Base-by-base conservation (phyloP, 2,329 filamentous ascomycete species). In the Penicillium carneum region DNA sequence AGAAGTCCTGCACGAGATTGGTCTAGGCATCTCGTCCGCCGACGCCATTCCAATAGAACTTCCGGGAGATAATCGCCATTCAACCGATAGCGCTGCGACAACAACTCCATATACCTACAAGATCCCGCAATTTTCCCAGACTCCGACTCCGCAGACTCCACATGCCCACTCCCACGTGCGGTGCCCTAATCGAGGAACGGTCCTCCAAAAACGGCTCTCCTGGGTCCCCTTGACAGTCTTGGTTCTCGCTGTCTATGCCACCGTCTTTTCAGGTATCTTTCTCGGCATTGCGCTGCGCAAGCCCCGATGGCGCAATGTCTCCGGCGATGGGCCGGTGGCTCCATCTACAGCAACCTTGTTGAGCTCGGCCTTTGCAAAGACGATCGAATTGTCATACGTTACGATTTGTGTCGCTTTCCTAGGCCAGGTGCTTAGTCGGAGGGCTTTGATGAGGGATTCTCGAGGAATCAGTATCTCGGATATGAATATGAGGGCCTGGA, bases 401-500 rank as follows among this genome's bases (percentile, higher is more conserved):
- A 92, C 90, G 0, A 87, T 91, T 0, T 90, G 92, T 62, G 88
- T 93, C 1, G 85, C 88, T 0, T 90, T 90, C 57, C 73, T 93
- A 0, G 91, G 91, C 0, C 91, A 95, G 72, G 84, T 90, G 0
- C 77, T 94, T 16, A 92, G 86, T n/a, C 83, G 89, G 20, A 81
- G 89, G 57, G 88, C 90, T 0, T 84, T 91, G 57, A 83, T 84
- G 26, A 84, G 83, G 56, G 80, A 83, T 9, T 84, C 86, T 0
- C 78, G 80, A 2, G 91, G 91, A 2, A 84, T 93, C 60, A 91
- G 87, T 0, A 83, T 94, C 16, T 88, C 91, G 0, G 90, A 94
- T 71, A 86, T 93, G 80, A 88, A 85, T 16, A 92, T 94, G 89
- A 84, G 90, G 48, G 84, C 84, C 45, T 94, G 90, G 91, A 84